Evolutionary conservation across 2,329 filamentous ascomycete species (phyloP).

Genomic region (Claviceps fusiformis): DNA sequence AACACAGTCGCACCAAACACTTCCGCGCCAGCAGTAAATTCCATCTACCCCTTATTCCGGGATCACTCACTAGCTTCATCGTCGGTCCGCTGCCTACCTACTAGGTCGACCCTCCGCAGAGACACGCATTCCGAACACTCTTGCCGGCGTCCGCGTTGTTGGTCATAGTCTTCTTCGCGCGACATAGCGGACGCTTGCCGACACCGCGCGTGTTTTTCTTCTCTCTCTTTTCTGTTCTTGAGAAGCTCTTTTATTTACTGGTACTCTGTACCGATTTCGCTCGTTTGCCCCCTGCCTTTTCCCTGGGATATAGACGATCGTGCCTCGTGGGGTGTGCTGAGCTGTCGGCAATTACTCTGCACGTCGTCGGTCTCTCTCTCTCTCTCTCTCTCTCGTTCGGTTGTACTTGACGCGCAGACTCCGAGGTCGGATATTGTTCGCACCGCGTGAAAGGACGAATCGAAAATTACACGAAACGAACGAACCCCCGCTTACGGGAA

Average conservation of each 20-base stretch:
- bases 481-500: not conserved
- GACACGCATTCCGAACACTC: not conserved
- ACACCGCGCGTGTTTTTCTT: too few species aligned
- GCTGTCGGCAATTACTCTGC: not conserved
- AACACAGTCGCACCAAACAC: not conserved
- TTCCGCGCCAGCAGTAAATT: not conserved
- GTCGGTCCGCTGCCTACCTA: too few species aligned
- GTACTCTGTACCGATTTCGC: conserved; percentile 41
- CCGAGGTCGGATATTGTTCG: not conserved
- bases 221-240: not conserved
- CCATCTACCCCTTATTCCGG: not conserved
- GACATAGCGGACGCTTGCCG: not conserved
- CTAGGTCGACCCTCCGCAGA: not conserved
- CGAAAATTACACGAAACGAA: not conserved
- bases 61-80: not conserved
- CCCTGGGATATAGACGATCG: not conserved
- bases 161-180: not conserved
- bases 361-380: not conserved
- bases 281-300: conserved; percentile 25
- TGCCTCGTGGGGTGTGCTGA: not conserved
- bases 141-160: not conserved
- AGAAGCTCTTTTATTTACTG: conserved; percentile 8
- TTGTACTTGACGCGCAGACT: too few species aligned
- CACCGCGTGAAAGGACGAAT: not conserved
- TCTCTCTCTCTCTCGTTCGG: not conserved